Percentiles rank a stretch among this genome's conserved stretches.
These are phyloP conservation scores for Xerocomellus intermedius DNA, from an alignment of 768 basidiomycete genomes.

Conservation along the genomic window DNA sequence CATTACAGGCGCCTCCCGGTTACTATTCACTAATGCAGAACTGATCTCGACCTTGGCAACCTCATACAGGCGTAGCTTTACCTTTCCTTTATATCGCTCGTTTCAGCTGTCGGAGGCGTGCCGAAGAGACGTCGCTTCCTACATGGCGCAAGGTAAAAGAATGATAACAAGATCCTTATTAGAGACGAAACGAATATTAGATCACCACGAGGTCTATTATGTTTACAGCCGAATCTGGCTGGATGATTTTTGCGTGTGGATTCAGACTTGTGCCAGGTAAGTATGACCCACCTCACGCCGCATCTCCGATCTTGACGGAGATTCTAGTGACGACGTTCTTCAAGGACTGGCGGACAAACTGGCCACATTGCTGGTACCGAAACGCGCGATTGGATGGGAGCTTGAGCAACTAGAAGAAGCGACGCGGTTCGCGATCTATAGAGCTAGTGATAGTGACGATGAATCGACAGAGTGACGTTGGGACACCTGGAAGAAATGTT, in stretches of 20 bases:
- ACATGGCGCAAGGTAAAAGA: constrained; percentile 62
- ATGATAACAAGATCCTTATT: constrained; percentile 63
- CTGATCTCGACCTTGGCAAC: constrained; percentile 51
- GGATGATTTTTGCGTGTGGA: constrained; percentile 84
- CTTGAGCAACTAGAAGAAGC: constrained; percentile 65
- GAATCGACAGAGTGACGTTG: constrained; percentile 41
- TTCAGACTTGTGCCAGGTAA: constrained; percentile 67
- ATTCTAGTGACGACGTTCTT: constrained; percentile 56
- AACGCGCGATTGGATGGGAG: constrained; percentile 64
- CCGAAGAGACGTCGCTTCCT: constrained; percentile 55
- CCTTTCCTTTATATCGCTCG: constrained; percentile 79
- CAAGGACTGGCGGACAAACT: constrained; percentile 45
- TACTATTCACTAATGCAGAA: constrained; percentile 42
- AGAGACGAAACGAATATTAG: constrained; percentile 69
- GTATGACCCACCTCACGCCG: constrained; percentile 17
- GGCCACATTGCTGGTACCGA: constrained; percentile 43
- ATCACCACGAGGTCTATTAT: constrained; percentile 84
- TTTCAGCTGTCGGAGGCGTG: constrained; percentile 72
- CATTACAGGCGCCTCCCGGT: constrained; percentile 1
- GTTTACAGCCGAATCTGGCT: constrained; percentile 87
- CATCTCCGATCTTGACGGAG: background rate
- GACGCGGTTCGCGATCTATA: constrained; percentile 37
- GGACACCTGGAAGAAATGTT: constrained; percentile 7
- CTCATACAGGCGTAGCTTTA: constrained; percentile 72
- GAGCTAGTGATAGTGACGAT: constrained; percentile 69